Base-by-base conservation (phyloP, 805 yeast genomes). In the Hanseniaspora pseudoguilliermondii region DNA sequence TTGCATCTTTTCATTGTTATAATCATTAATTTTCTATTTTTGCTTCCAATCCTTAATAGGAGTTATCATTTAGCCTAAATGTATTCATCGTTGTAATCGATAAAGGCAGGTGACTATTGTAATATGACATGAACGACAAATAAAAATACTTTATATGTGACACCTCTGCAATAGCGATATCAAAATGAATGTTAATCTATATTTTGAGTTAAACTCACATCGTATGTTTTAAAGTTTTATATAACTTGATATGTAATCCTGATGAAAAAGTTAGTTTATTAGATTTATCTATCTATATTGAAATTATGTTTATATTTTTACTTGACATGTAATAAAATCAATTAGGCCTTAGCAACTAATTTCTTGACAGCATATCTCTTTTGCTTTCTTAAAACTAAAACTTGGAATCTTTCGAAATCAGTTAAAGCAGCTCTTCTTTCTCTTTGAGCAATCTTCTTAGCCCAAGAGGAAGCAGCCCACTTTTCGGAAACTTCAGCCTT, bases 341-440 rank as follows among this genome's bases (percentile, higher is more conserved):
- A 68, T 79, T 83, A 84, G 77, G 95, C 96, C 85, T 90, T 89
- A 72, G 96, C 95, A 71, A 86, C 83, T 76, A 95, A 95, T 82
- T 88, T 90, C 81, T 85, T 87, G 71, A 88, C 91, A 77, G 89
- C 86, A 74, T 75, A 84, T 79, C 89, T 86, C 79, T 87, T 88
- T 82, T 95, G 97, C 84, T 91, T 93, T 86, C 86, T 93, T 75
- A 89, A 83, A 69, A 89, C 95, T 75, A 86, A 73, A 68, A 91
- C 98, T 83, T 91, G 96, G 96, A 93, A 93, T 84, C 99, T 90
- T 82, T 93, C 96, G 71, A 93, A 93, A 78, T 93, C 99, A 67
- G 91, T 73, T 75, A 95, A 85, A 72, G 83, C 79, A 70, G 95
- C 76, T 83, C 98, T 87, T 77, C 83, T 87, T 76, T 85, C 83